Evolutionary conservation across 768 basidiomycete genomes (phyloP).

Genomic region (Sistotremastrum suecicum): DNA sequence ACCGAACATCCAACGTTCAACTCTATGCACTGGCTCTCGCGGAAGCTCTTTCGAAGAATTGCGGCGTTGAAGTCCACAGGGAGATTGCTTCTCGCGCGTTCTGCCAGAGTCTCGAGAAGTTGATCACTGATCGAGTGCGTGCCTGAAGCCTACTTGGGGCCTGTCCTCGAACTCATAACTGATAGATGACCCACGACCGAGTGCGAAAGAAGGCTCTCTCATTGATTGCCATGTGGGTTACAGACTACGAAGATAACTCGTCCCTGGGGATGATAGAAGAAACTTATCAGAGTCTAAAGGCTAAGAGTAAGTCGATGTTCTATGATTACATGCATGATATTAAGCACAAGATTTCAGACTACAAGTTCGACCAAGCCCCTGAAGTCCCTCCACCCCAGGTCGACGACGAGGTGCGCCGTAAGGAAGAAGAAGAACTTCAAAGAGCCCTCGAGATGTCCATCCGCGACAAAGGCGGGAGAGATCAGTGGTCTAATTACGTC

Average conservation of each 20-base stretch:
- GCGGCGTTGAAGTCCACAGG: conserved; percentile 60
- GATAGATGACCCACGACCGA: conserved; percentile 78
- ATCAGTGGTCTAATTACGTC: conserved; percentile 34
- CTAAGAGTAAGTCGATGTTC: conserved; percentile 47
- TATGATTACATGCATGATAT: conserved; percentile 9
- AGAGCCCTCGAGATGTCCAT: conserved; percentile 88
- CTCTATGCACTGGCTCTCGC: conserved; percentile 80
- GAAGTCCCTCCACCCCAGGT: conserved; percentile 55
- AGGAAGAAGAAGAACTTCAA: conserved; percentile 91
- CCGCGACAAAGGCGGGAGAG: conserved; percentile 75
- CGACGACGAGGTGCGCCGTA: conserved; percentile 67
- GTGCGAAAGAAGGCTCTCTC: conserved; percentile 64
- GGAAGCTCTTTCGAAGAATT: conserved; percentile 88
- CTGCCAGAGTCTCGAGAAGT: conserved; percentile 75
- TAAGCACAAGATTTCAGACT: conserved; percentile 29
- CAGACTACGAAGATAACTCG: conserved; percentile 67
- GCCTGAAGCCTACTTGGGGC: neutral
- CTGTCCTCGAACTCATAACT: conserved; percentile 6
- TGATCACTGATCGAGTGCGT: conserved; percentile 77
- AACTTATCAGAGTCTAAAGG: conserved; percentile 65
- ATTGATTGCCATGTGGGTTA: conserved; percentile 72
- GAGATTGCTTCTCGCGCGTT: conserved; percentile 87
- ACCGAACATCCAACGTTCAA: conserved; percentile 95
- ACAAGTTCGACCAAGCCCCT: conserved; percentile 48
- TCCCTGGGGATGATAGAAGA: conserved; percentile 85